Conservation (phyloP, 306 rosid genomes). For the Cucurbita argyrosperma region DNA sequence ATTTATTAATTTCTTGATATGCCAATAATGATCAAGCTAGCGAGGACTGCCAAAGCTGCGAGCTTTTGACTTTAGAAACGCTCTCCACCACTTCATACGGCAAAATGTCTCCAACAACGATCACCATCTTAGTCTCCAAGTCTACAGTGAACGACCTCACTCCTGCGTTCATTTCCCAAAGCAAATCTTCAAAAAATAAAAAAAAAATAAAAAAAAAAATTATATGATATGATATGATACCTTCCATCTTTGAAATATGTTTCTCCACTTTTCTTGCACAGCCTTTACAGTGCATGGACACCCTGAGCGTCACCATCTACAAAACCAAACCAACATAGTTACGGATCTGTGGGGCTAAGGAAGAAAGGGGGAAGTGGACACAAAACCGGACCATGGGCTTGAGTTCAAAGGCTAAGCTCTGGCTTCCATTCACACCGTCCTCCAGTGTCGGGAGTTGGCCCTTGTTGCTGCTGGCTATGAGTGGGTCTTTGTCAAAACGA, state of each 20-base stretch:
- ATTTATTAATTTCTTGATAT: neutral
- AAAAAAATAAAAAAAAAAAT: too few relatives aligned
- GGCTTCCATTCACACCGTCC: slow-evolving; percentile 33
- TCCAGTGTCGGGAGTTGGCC: slow-evolving; percentile 30
- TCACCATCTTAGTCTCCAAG: slow-evolving; percentile 8
- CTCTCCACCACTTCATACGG: slow-evolving; percentile 2
- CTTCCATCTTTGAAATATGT: slow-evolving; percentile 73
- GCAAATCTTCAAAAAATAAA: neutral
- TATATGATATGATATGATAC: neutral
- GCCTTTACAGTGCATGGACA: slow-evolving; percentile 90
- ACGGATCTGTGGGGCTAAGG: too few relatives aligned
- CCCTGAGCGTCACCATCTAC: slow-evolving; percentile 72
- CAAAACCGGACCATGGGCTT: slow-evolving; percentile 15
- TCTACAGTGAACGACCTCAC: slow-evolving; percentile 11
- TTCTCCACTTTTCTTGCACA: slow-evolving; percentile 90
- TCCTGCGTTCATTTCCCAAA: neutral
- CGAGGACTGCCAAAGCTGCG: slow-evolving; percentile 9
- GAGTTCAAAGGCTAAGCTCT: too few relatives aligned
- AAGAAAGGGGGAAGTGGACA: neutral
- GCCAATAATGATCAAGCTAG: neutral
- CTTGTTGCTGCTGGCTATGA: slow-evolving; percentile 11
- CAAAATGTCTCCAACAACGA: slow-evolving; percentile 5
- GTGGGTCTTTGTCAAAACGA: slow-evolving; percentile 47
- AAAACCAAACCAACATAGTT: neutral
- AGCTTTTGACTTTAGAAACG: slow-evolving; percentile 11